Conservation (phyloP, 2,329 filamentous ascomycete species). For the Neofusicoccum umdonicola region DNA sequence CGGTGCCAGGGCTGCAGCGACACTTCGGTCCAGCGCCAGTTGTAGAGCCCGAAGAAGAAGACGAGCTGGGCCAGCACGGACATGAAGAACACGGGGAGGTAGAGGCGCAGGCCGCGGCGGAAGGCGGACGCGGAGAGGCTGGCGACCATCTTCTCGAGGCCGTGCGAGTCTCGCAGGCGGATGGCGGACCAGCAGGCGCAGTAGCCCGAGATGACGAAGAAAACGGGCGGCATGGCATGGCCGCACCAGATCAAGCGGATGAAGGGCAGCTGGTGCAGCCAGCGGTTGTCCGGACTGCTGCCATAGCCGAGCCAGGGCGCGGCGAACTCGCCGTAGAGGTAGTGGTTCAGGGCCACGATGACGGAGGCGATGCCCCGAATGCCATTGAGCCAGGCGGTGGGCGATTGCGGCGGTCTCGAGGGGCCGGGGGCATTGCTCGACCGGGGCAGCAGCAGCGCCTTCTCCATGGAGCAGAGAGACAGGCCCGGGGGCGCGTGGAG, state of each 20-base stretch:
- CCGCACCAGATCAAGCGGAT: conserved; percentile 60
- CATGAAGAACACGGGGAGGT: conserved; percentile 48
- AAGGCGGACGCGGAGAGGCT: conserved; percentile 43
- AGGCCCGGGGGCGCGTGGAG: too few species aligned
- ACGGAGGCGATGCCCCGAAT: not conserved
- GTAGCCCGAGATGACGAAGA: conserved; percentile 47
- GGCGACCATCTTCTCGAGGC: conserved; percentile 34
- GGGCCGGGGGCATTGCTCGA: not conserved
- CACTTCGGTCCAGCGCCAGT: not conserved
- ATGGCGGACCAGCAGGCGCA: conserved; percentile 43
- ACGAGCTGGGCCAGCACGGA: conserved; percentile 39
- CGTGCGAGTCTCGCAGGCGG: conserved; percentile 35
- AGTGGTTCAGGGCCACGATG: not conserved
- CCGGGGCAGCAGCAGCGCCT: not conserved
- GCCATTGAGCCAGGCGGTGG: not conserved
- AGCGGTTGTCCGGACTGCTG: conserved; percentile 42
- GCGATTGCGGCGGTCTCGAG: not conserved
- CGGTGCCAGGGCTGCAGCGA: not conserved
- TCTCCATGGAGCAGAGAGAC: not conserved
- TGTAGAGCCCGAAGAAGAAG: not conserved
- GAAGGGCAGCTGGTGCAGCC: conserved; percentile 44
- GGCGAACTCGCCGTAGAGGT: not conserved
- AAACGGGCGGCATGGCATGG: conserved; percentile 51
- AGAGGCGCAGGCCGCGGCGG: conserved; percentile 44
- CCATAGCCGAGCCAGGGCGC: not conserved